Conservation (phyloP, 73 alveolate species). For the Tetrahymena thermophila region DNA sequence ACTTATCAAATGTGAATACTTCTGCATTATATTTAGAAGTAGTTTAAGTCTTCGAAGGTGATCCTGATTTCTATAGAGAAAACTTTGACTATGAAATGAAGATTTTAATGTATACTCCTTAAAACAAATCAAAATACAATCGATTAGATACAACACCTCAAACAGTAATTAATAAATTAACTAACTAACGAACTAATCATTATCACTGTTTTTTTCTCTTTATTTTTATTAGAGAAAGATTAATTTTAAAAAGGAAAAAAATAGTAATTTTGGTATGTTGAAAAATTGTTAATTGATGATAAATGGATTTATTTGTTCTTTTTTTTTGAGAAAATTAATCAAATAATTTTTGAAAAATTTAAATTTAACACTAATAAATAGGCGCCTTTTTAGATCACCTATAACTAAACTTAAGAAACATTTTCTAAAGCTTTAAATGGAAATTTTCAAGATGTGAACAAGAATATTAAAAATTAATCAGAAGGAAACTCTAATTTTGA, state of each 20-base stretch:
- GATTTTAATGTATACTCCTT: background rate
- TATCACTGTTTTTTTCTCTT: background rate
- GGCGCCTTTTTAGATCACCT: background rate
- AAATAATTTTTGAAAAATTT: background rate
- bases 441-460: background rate
- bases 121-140: background rate
- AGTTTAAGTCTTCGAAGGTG: background rate
- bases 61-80: background rate
- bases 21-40: background rate
- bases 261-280: background rate
- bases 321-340: background rate
- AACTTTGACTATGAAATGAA: background rate
- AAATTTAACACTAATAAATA: background rate
- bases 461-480: background rate
- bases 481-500: background rate
- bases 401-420: background rate
- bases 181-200: background rate
- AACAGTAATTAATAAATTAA: background rate
- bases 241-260: background rate
- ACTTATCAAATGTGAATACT: background rate
- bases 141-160: background rate
- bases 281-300: background rate
- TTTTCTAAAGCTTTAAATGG: background rate
- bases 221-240: background rate
- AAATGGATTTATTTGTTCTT: background rate